These are phyloP conservation scores for Phyllosticta ampelicida DNA, from an alignment of 2,329 filamentous ascomycete genomes.

Conservation along the genomic window DNA sequence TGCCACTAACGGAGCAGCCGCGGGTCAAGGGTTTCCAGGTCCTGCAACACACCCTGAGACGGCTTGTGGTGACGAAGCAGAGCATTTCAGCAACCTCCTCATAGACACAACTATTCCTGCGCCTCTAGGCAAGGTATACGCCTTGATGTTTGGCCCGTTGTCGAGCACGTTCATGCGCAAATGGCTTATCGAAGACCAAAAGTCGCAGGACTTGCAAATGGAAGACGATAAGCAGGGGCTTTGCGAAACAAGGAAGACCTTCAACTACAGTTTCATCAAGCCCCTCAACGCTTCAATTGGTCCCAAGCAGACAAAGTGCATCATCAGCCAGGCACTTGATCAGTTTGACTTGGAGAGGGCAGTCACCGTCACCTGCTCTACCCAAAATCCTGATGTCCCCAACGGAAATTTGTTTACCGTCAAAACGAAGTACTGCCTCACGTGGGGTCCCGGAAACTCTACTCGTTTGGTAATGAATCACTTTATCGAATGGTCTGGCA, in stretches of 20 bases:
- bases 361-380: slow-evolving; percentile 69
- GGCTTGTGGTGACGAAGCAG: slow-evolving; percentile 66
- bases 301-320: slow-evolving; percentile 88
- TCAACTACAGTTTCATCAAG: slow-evolving; percentile 82
- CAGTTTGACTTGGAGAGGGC: slow-evolving; percentile 77
- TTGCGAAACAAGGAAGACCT: slow-evolving; percentile 60
- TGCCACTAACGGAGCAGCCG: slow-evolving; percentile 30
- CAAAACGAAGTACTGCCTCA: slow-evolving; percentile 90
- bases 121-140: slow-evolving; percentile 85
- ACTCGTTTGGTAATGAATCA: slow-evolving; percentile 83
- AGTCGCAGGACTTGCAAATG: slow-evolving; percentile 76
- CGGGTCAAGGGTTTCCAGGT: slow-evolving; percentile 64
- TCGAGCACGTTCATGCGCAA: slow-evolving; percentile 76
- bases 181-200: slow-evolving; percentile 78
- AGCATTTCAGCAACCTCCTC: slow-evolving; percentile 75
- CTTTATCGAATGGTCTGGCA: slow-evolving; percentile 89
- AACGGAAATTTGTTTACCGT: slow-evolving; percentile 84
- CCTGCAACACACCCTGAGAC: slow-evolving; percentile 73
- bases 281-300: slow-evolving; percentile 76
- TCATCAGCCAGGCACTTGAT: slow-evolving; percentile 77
- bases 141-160: slow-evolving; percentile 70
- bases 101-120: slow-evolving; percentile 80
- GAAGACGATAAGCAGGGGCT: slow-evolving; percentile 72
- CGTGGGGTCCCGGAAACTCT: slow-evolving; percentile 78
- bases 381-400: slow-evolving; percentile 88